phyloP scores from a whole-genome alignment of 1,139 yeast genomes.

The Lodderomyces beijingensis region DNA sequence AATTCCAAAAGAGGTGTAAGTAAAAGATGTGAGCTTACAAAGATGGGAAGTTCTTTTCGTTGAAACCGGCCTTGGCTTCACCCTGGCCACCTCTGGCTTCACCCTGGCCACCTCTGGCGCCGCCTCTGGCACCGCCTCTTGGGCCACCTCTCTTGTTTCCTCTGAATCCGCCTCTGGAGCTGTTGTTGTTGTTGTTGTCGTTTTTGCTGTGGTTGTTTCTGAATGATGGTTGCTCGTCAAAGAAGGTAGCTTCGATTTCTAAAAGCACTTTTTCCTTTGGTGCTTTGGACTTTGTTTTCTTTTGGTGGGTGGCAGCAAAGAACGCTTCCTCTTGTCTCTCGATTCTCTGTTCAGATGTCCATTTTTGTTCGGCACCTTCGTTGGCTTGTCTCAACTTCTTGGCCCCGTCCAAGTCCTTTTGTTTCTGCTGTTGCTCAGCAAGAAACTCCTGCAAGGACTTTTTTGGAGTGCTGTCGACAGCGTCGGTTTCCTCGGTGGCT shows the following conservation, averaged over 20 bases:
- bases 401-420: slow-evolving; percentile 39
- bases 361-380: slow-evolving; percentile 56
- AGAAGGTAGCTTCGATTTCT: slow-evolving; percentile 62
- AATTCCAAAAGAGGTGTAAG: too few species aligned
- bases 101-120: slow-evolving; percentile 35
- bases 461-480: slow-evolving; percentile 43
- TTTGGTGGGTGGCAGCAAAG: slow-evolving; percentile 52
- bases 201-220: slow-evolving; percentile 15
- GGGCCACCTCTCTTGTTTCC: slow-evolving; percentile 37
- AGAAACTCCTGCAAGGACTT: slow-evolving; percentile 73
- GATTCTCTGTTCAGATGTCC: slow-evolving; percentile 61
- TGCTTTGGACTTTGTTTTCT: slow-evolving; percentile 59
- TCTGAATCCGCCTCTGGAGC: slow-evolving; percentile 34
- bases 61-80: slow-evolving; percentile 20
- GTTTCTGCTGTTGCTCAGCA: slow-evolving; percentile 53
- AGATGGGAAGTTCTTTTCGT: slow-evolving; percentile 65
- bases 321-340: slow-evolving; percentile 55
- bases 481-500: slow-evolving; percentile 35
- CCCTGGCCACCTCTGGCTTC: slow-evolving; percentile 21
- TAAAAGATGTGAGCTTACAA: too few species aligned
- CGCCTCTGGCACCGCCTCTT: slow-evolving; percentile 26
- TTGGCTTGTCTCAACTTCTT: slow-evolving; percentile 51
- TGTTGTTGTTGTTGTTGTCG: slow-evolving; percentile 14
- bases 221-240: slow-evolving; percentile 36
- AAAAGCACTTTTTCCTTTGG: slow-evolving; percentile 66